Evolutionary conservation across 2,329 filamentous ascomycete genomes (phyloP).

Genomic region (Cladosporium oxysporum): DNA sequence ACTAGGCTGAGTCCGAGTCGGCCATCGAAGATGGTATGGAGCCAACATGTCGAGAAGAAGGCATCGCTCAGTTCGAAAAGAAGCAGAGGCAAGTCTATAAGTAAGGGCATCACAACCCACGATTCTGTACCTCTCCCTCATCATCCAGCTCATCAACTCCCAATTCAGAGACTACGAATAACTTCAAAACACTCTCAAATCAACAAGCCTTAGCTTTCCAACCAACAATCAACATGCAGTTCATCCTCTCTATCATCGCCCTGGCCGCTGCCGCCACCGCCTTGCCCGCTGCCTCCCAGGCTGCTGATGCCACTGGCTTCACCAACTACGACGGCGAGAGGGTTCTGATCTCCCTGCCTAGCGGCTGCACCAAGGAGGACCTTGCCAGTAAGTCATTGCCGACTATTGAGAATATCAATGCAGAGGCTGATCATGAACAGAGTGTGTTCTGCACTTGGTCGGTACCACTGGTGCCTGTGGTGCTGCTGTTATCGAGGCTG

Average conservation of each 20-base stretch:
- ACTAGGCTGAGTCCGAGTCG: not conserved
- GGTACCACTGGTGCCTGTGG: not conserved
- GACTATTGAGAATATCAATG: not conserved
- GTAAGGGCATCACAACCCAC: not conserved
- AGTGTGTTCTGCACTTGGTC: not conserved
- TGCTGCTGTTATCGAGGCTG: not conserved
- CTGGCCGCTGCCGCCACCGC: constrained; percentile 1
- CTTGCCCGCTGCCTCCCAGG: not conserved
- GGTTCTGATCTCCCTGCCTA: not conserved
- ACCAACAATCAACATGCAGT: not conserved
- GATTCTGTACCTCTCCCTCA: not conserved
- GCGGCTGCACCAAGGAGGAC: not conserved
- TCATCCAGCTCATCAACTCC: not conserved
- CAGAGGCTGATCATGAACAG: not conserved
- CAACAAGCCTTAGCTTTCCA: not conserved
- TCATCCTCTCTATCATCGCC: not conserved
- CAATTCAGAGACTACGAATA: not conserved
- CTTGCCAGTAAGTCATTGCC: not conserved
- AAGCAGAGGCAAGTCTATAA: not conserved
- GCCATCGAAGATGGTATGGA: not conserved
- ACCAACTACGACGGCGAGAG: not conserved
- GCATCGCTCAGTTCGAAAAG: not conserved
- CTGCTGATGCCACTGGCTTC: not conserved
- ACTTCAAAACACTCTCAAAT: not conserved
- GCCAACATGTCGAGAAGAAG: not conserved